Evolutionary conservation across 1,284 basidiomycete species (phyloP), one percentile per base, ranked within the genome.

Genomic region (Austropuccinia psidii): DNA sequence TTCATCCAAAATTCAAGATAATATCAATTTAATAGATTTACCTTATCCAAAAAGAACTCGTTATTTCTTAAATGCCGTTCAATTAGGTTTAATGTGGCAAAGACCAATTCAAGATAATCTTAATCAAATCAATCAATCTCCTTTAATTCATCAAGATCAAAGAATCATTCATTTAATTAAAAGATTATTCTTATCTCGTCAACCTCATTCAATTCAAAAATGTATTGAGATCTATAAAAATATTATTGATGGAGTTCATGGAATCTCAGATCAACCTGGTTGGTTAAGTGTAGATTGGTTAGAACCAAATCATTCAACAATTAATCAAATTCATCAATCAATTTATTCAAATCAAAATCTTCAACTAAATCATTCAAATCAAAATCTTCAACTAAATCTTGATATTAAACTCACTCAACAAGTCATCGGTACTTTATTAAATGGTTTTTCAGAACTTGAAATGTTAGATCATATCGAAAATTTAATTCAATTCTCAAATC

Each of bases 211-310:
- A 11, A 39, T 52, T 24, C 49, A 45, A 35, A 55, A 37, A 19
- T 54, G 50, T 55, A 27, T 35, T 29, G 67, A 70, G 47, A 29
- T 70, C 52, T 70, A 39, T 19, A 19, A 24, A 15, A 41, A 41
- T 7, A 70, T 70, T 35, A 39, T 43, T 24, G 54, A 70, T 19
- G 67, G 54, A 45, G 67, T 70, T 35, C n/a, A 70, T 21, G 67
- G 67, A 7, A 35, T 39, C 11, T 27, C 21, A 17, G 29, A 19
- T 8, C 15, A 47, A 29, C 27, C 54, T 19, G 67, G 67, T n/a
- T 70, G 67, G 67, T 27, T 70, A n/a, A 29, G n/a, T 11, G 54
- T 60, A n/a, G 67, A 70, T 57, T 60, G 67, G 67, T 58, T 29
- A 29, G 54, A 60, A 43, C 67, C 41, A 8, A 61, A n/a, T 9